Evolutionary conservation across 176 grass and related monocot species (phyloP), one percentile per base, ranked within the genome.

Genomic region (Lolium perenne): DNA sequence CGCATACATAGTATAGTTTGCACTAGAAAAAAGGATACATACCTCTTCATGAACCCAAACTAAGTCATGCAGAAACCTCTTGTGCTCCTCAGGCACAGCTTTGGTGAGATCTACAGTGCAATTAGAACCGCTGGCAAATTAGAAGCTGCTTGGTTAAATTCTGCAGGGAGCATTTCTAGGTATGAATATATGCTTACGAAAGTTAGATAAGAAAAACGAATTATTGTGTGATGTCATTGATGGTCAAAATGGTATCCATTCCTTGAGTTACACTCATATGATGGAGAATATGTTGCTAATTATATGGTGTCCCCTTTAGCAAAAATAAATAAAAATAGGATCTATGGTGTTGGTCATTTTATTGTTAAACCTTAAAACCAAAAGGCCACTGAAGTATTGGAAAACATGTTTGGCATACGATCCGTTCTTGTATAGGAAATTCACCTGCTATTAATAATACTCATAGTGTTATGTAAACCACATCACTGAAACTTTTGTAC

Each of bases 1-100:
- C 58, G 20, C 80, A 41, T 58, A 75, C 18, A 69, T 68, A 65
- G 22, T 49, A 10, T 55, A n/a, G 13, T 77, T 68, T 57, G 47
- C 7, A 21, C 4, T 17, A 67, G 10, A 29, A 29, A 29, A 82
- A 82, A 14, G 7, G 48, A 78, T 25, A 4, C 9, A 80, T 86
- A 95, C 97, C 94, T 95, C 97, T 87, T 94, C 97, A 61, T 95
- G 92, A 79, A 95, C 75, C 93, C 93, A 98, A 78, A 98, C 90
- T 75, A 98, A 81, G 47, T 98, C 88, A 35, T 17, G 84, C 26
- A 98, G 79, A 82, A 98, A 98, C 65, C 69, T 94, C 80, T 95
- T 98, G 70, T 98, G 97, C 58, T 89, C 78, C 38, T 92, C 90
- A 72, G 96, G 93, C 43, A 98, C 79, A 74, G 92, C 90, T 80